Base-by-base conservation (phyloP, 176 grass and related monocot genomes). In the Musa troglodytarum region DNA sequence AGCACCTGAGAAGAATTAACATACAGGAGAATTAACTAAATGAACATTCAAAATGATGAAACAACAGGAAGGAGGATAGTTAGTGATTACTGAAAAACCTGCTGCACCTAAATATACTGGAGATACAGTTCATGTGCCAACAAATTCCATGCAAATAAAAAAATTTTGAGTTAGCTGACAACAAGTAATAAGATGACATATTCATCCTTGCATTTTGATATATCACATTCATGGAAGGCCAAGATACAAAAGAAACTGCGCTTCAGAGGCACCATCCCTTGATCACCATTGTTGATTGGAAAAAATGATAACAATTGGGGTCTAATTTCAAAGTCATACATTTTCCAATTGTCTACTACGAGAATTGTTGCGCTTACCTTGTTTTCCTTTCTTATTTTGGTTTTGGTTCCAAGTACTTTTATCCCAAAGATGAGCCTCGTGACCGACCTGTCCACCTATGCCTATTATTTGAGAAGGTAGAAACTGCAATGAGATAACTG, bases 331-430 rank as follows among this genome's bases (percentile, higher is more conserved):
- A 10, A 17, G 16, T 61, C 16, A 3, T 10, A 69, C 2, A 70
- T 19, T 11, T 62, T 43, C 26, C 3, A 73, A 6, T 26, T 72
- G n/a, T 10, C 20, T 9, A 8, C 20, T 28, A 34, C 29, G 21
- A 58, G 16, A 72, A 13, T 15, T 64, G 11, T 73, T 6, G 50
- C 25, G 70, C 58, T 73, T 78, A 94, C 95, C 95, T 89, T 99
- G 95, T 75, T 94, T 99, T 49, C 95, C 95, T 71, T 99, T 99
- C 83, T 99, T 99, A 79, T 99, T 99, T 73, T 99, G 95, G 79
- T 94, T 99, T 64, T 94, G 95, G 71, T 99, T 99, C 95, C 95
- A 99, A 9, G 91, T 99, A 71, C 95, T 99, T 86, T 99, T 99
- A 74, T 99, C 95, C 95, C 95, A 99, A 25, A 99, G 95, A 75